Evolutionary conservation across 768 basidiomycete species (phyloP).

Genomic region (Pleurotus tuber-regium): DNA sequence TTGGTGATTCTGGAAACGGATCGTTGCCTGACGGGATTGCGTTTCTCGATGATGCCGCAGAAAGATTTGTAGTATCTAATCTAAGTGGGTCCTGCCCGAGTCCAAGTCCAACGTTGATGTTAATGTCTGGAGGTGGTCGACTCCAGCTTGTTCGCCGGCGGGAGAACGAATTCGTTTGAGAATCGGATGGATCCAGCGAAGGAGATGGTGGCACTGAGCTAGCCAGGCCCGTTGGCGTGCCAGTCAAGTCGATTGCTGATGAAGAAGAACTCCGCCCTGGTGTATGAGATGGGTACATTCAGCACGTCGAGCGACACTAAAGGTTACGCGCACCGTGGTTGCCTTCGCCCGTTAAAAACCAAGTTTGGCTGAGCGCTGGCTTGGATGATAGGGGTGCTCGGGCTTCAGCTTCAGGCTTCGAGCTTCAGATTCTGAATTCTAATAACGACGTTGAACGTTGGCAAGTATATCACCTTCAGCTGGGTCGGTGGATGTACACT

Average conservation of each 20-base stretch:
- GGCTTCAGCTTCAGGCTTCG: too few species aligned
- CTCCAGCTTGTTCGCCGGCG: constrained; percentile 64
- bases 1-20: constrained; percentile 43
- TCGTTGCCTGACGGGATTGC: constrained; percentile 31
- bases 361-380: too few species aligned
- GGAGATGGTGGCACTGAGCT: constrained; percentile 50
- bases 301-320: constrained; percentile 4
- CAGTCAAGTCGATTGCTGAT: constrained; percentile 54
- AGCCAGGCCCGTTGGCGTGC: constrained; percentile 42
- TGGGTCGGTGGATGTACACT: too few species aligned
- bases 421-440: too few species aligned
- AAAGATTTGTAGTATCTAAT: constrained; percentile 28
- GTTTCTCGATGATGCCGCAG: too few species aligned
- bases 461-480: too few species aligned
- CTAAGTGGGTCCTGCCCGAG: constrained; percentile 45
- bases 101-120: background rate
- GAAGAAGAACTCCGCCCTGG: constrained; percentile 43
- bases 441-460: too few species aligned
- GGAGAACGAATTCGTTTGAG: constrained; percentile 33
- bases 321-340: too few species aligned
- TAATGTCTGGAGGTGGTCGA: constrained; percentile 27
- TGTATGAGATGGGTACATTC: constrained; percentile 19
- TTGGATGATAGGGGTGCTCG: too few species aligned
- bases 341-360: too few species aligned
- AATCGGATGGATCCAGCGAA: constrained; percentile 51